Conservation (phyloP, 805 yeast species). For the Candida chauliodis region DNA sequence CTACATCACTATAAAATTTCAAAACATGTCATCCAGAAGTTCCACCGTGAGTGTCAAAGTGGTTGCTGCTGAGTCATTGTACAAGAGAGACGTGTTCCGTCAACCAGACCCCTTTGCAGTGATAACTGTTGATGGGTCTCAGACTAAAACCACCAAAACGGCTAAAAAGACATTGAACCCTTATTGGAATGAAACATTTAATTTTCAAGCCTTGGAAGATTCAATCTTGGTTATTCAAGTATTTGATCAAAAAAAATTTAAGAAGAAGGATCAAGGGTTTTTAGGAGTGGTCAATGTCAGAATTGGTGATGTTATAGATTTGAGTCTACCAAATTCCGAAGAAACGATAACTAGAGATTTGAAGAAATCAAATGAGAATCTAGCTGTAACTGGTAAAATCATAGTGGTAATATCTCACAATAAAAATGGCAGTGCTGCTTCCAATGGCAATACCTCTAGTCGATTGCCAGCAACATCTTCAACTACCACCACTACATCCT, state of each 20-base stretch:
- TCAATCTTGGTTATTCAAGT: slow-evolving; percentile 89
- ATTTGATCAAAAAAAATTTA: slow-evolving; percentile 95
- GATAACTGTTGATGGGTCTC: slow-evolving; percentile 94
- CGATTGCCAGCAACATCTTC: slow-evolving; percentile 16
- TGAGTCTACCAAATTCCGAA: slow-evolving; percentile 47
- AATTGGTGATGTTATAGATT: slow-evolving; percentile 83
- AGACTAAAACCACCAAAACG: slow-evolving; percentile 90
- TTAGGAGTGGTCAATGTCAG: slow-evolving; percentile 92
- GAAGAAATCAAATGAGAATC: slow-evolving; percentile 85
- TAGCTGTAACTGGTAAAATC: slow-evolving; percentile 90
- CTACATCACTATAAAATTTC: too few relatives aligned
- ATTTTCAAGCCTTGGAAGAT: slow-evolving; percentile 72
- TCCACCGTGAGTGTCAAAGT: slow-evolving; percentile 59
- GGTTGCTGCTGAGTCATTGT: slow-evolving; percentile 93
- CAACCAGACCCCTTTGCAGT: slow-evolving; percentile 99
- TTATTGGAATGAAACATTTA: slow-evolving; percentile 93
- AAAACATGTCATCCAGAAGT: slow-evolving; percentile 4
- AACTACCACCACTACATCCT: slow-evolving; percentile 7
- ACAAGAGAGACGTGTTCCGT: slow-evolving; percentile 91
- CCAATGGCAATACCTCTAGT: neutral
- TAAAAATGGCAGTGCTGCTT: slow-evolving; percentile 12
- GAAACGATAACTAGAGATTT: slow-evolving; percentile 92
- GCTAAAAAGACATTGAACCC: slow-evolving; percentile 94
- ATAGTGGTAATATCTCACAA: slow-evolving; percentile 67
- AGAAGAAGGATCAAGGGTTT: slow-evolving; percentile 97